Evolutionary conservation across 2,329 filamentous ascomycete species (phyloP).

Genomic region (Diaporthe vexans): DNA sequence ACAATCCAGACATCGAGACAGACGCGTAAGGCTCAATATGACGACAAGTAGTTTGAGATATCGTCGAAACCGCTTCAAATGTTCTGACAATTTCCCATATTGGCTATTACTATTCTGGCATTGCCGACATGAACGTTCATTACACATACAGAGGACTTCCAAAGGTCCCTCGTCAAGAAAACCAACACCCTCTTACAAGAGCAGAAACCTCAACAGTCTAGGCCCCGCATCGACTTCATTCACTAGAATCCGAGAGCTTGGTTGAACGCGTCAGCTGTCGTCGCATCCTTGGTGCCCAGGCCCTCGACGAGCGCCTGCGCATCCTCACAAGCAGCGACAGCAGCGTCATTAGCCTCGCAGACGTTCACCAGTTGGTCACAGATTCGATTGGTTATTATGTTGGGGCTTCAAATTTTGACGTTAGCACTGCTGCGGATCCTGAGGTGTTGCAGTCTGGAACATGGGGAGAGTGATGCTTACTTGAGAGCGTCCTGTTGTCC

Average conservation of each 20-base stretch:
- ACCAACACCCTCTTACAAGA: not conserved
- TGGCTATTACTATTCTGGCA: slow-evolving; percentile 25
- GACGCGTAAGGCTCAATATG: not conserved
- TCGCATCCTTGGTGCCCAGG: slow-evolving; percentile 62
- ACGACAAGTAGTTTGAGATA: not conserved
- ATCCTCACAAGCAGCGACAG: slow-evolving; percentile 60
- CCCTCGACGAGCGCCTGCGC: slow-evolving; percentile 65
- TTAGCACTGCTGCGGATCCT: too few species aligned
- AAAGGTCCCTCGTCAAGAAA: not conserved
- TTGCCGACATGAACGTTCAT: slow-evolving; percentile 19
- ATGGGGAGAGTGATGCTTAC: too few species aligned
- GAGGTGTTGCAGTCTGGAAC: too few species aligned
- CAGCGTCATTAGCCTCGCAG: slow-evolving; percentile 70
- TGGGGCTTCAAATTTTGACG: slow-evolving; percentile 56
- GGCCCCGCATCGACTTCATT: not conserved
- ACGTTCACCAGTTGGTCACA: slow-evolving; percentile 73
- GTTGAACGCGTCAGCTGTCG: slow-evolving; percentile 65
- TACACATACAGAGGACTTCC: not conserved
- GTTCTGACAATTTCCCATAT: not conserved
- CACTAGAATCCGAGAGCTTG: slow-evolving; percentile 54
- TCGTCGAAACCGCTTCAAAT: not conserved
- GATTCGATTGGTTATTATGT: slow-evolving; percentile 76
- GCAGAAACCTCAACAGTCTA: too few species aligned
- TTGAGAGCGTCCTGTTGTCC: slow-evolving; percentile 78
- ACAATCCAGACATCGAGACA: not conserved